phyloP scores from a whole-genome alignment of 2,329 filamentous ascomycete species.

The Epichloe aotearoae region DNA sequence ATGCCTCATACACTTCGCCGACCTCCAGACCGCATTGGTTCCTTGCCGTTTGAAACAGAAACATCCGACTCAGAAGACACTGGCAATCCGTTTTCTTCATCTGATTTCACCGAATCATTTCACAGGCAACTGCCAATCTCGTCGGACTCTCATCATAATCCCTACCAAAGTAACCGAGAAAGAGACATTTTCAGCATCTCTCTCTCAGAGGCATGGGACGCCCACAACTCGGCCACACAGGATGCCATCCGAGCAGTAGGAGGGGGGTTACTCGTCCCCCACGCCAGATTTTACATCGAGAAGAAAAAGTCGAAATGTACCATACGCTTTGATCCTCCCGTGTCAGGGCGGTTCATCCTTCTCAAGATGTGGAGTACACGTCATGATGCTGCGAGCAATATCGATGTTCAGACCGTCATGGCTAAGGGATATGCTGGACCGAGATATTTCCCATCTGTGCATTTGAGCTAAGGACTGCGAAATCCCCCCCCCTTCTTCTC shows the following conservation, averaged over 20 bases:
- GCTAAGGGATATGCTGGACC: conserved; percentile 77
- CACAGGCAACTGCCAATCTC: conserved; percentile 11
- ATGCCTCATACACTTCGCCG: conserved; percentile 20
- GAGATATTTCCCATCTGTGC: conserved; percentile 63
- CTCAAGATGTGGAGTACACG: conserved; percentile 83
- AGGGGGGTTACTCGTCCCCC: conserved; percentile 48
- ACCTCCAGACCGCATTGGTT: conserved; percentile 38
- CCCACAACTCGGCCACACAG: conserved; percentile 39
- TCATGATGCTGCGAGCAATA: conserved; percentile 52
- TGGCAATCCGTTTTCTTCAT: conserved; percentile 14
- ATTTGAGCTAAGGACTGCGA: conserved; percentile 34
- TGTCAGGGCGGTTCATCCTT: conserved; percentile 71
- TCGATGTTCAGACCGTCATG: conserved; percentile 79
- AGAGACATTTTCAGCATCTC: conserved; percentile 8
- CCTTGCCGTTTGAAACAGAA: conserved; percentile 40
- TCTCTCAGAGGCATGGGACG: conserved; percentile 27
- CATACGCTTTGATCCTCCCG: conserved; percentile 70
- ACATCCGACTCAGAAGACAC: conserved; percentile 23
- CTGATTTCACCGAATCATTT: conserved; percentile 14
- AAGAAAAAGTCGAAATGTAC: conserved; percentile 73
- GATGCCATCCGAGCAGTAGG: conserved; percentile 44
- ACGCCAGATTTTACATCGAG: conserved; percentile 75
- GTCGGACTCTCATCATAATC: conserved; percentile 7
- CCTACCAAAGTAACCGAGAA: neutral
- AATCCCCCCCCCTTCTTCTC: no score